Conservation (phyloP, 1,139 yeast species). For the Pichia sp. region DNA sequence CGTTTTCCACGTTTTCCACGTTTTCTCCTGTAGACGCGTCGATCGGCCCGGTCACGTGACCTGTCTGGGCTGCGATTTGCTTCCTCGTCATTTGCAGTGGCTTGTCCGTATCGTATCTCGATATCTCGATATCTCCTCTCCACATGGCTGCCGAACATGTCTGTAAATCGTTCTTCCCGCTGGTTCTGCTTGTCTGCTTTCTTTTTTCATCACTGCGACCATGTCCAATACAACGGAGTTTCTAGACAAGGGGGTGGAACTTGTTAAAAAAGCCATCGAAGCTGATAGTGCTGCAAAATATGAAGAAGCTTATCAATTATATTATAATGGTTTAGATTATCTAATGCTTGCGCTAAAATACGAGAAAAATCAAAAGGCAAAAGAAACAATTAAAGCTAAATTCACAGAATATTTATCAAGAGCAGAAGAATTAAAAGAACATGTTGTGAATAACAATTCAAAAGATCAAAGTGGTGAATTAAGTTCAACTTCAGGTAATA, state of each 20-base stretch:
- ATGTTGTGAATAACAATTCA: conserved; percentile 61
- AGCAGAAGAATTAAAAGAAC: conserved; percentile 92
- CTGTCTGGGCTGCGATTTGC: too few relatives aligned
- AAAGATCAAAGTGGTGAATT: conserved; percentile 44
- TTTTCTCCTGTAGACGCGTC: too few relatives aligned
- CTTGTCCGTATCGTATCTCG: too few relatives aligned
- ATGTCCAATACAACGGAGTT: conserved; percentile 62
- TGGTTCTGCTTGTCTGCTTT: too few relatives aligned
- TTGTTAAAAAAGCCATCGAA: conserved; percentile 91
- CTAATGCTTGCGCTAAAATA: conserved; percentile 93
- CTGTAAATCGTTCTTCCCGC: too few relatives aligned
- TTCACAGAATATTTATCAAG: conserved; percentile 87
- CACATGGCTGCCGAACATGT: too few relatives aligned
- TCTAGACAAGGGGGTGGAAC: conserved; percentile 85
- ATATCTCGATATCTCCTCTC: too few relatives aligned
- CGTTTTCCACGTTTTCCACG: too few relatives aligned
- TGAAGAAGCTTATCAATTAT: conserved; percentile 90
- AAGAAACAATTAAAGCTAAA: conserved; percentile 81
- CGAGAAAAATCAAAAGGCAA: conserved; percentile 85
- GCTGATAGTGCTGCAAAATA: conserved; percentile 88
- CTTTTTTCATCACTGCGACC: too few relatives aligned
- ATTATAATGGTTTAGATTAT: conserved; percentile 90
- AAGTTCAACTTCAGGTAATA: conserved; percentile 47
- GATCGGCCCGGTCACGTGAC: too few relatives aligned
- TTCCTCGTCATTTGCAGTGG: too few relatives aligned